Evolutionary conservation across 805 yeast species (phyloP), one percentile per base, ranked within the genome.

Genomic region (Yarrowia keelungensis): DNA sequence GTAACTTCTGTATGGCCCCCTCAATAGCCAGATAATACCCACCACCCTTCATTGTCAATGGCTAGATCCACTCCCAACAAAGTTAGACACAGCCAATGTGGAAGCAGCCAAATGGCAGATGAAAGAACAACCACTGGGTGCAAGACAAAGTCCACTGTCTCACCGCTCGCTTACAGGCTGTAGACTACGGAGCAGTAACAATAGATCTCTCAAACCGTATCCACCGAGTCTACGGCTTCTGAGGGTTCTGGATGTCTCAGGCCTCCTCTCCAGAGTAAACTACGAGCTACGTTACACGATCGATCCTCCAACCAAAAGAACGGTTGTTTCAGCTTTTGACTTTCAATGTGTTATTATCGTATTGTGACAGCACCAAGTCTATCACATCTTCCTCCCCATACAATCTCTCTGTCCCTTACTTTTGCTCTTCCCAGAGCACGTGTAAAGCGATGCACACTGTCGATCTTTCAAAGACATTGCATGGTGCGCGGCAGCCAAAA

Each of bases 391-490:
- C 32, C 32, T 26, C 32, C 16, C 36, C 43, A n/a, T 36, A 15
- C 59, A 38, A 38, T 11, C 39, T 38, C 11, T 38, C 59, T 36
- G 19, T 56, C 39, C 39, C 39, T 41, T 39, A 32, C 39, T 41
- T 26, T 56, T 41, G 5, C 36, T 16, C 38, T 19, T 12, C 59
- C 14, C 14, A 53, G 15, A 26, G 39, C 62, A 56, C 62, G 62
- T 56, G 62, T 56, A 19, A n/a, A 22, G 38, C 47, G 22, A 47
- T 56, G 62, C 62, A 56, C 10, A 11, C 12, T 35, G 62, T 36
- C 26, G 62, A 56, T 56, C 62, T 26, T 41, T 56, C 47, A 56
- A 56, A 54, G 61, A 54, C 61, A 54, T 15, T 53, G 47, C 62
- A 56, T 56, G 47, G 47, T 36, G 38, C 38, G 43, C 45, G 45